Conservation (phyloP, 2,329 filamentous ascomycete genomes). For the Epichloe sylvatica region DNA sequence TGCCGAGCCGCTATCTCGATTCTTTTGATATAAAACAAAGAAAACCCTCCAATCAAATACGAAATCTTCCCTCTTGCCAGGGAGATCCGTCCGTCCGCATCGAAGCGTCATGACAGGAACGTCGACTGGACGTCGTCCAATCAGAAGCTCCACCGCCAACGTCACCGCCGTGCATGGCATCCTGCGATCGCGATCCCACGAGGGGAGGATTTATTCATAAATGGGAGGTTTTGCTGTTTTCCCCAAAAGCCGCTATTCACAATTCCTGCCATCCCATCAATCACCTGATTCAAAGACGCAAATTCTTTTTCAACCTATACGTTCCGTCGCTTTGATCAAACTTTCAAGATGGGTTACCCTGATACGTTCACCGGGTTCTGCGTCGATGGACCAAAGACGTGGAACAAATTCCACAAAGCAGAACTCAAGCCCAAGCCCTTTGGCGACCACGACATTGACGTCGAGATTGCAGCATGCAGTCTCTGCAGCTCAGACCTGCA, state of each 20-base stretch:
- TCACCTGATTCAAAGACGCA: too few species aligned
- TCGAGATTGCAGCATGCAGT: conserved; percentile 58
- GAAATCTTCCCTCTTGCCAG: background rate
- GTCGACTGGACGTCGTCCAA: background rate
- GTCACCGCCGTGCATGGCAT: background rate
- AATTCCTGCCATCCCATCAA: too few species aligned
- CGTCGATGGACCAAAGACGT: conserved; percentile 27
- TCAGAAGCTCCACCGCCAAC: background rate
- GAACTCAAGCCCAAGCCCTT: conserved; percentile 25
- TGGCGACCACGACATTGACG: conserved; percentile 36
- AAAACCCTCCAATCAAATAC: too few species aligned
- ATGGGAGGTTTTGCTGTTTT: too few species aligned
- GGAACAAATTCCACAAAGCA: conserved; percentile 26
- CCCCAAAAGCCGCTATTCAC: too few species aligned
- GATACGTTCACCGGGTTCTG: conserved; percentile 30
- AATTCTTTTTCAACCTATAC: too few species aligned
- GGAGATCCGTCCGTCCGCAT: background rate
- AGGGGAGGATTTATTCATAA: conserved; percentile 11
- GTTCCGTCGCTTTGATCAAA: too few species aligned
- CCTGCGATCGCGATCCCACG: conserved; percentile 15
- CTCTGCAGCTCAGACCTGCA: conserved; percentile 49
- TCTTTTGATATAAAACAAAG: too few species aligned
- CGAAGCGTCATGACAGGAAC: background rate
- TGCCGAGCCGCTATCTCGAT: too few species aligned
- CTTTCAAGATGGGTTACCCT: conserved; percentile 26